Evolutionary conservation across 2,329 filamentous ascomycete genomes (phyloP).

Genomic region (Coccinonectria pachysandricola): DNA sequence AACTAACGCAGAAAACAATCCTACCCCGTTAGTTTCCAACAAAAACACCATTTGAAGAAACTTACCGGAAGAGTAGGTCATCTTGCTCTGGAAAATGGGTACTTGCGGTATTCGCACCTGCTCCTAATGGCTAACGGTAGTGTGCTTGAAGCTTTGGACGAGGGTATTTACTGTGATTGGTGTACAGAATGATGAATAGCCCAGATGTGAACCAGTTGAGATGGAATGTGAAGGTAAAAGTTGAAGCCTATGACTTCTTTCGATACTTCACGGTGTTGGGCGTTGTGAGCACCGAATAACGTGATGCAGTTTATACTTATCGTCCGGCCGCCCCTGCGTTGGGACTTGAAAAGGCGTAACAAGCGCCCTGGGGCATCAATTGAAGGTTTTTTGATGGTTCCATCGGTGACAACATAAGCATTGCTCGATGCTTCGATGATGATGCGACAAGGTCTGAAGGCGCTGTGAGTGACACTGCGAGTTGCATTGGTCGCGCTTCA

Average conservation of each 20-base stretch:
- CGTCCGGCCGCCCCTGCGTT: constrained; percentile 38
- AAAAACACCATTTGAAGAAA: too few relatives aligned
- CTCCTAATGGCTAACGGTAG: too few relatives aligned
- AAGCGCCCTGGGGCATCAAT: constrained; percentile 13
- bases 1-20: too few relatives aligned
- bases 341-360: constrained; percentile 33
- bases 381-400: constrained; percentile 2
- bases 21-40: too few relatives aligned
- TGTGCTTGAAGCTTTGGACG: too few relatives aligned
- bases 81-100: too few relatives aligned
- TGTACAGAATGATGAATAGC: too few relatives aligned
- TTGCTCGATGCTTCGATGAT: constrained; percentile 14
- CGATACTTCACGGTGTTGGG: constrained; percentile 12
- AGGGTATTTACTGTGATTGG: too few relatives aligned
- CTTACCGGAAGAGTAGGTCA: too few relatives aligned
- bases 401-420: constrained; percentile 14
- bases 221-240: constrained; percentile 6
- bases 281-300: constrained; percentile 16
- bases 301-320: constrained; percentile 23
- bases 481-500: constrained; percentile 12
- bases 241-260: too few relatives aligned
- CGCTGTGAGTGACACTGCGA: too few relatives aligned
- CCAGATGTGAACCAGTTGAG: not conserved
- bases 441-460: constrained; percentile 6
- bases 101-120: too few relatives aligned